These are phyloP conservation scores for Colletotrichum endophyticum DNA, from an alignment of 2,329 filamentous ascomycete species.

Conservation along the genomic window DNA sequence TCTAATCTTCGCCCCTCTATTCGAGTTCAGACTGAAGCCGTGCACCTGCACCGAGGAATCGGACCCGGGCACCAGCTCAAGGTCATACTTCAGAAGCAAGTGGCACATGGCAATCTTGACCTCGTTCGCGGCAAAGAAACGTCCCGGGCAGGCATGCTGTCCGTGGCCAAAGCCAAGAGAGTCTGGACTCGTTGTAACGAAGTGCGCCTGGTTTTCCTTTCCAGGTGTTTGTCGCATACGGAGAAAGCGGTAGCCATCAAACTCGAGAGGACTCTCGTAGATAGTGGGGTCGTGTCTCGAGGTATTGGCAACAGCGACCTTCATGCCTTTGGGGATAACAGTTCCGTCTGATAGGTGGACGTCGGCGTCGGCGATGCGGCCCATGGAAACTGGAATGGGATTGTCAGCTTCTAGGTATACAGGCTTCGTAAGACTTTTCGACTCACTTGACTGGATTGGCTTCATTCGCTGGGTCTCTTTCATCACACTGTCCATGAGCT, in stretches of 20 bases:
- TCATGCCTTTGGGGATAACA: background rate
- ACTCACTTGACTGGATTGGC: background rate
- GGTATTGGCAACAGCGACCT: background rate
- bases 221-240: background rate
- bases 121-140: slow-evolving; percentile 47
- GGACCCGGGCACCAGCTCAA: background rate
- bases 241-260: background rate
- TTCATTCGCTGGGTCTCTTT: background rate
- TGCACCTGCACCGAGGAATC: background rate
- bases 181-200: slow-evolving; percentile 41
- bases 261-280: background rate
- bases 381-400: background rate
- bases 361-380: background rate
- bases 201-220: slow-evolving; percentile 34
- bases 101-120: slow-evolving; percentile 47
- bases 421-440: fast-evolving
- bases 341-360: background rate
- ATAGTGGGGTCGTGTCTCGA: background rate
- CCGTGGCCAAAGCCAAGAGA: slow-evolving; percentile 42
- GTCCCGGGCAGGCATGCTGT: slow-evolving; percentile 26
- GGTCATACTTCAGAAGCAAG: slow-evolving; percentile 44
- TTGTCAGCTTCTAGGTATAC: background rate
- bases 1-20: background rate
- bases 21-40: background rate
- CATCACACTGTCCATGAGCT: background rate